Conservation (phyloP, 139 green algal species). For the Chloropicon primus region DNA sequence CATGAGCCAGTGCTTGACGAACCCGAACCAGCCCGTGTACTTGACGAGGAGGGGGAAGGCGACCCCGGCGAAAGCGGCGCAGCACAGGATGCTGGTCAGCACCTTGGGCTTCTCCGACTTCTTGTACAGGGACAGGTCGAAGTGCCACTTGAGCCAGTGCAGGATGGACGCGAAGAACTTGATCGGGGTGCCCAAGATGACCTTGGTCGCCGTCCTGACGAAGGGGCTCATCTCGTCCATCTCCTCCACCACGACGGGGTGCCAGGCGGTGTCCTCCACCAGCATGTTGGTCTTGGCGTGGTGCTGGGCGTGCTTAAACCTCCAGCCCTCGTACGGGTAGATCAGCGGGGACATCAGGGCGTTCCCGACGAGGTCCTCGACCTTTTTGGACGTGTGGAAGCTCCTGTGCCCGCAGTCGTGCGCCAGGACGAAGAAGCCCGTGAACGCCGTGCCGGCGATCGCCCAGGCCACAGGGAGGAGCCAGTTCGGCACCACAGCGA, state of each 20-base stretch:
- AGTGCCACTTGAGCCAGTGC: conserved; percentile 80
- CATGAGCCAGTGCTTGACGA: conserved; percentile 94
- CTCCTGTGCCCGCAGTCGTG: conserved; percentile 88
- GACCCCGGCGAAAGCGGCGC: conserved; percentile 1
- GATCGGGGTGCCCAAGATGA: conserved; percentile 73
- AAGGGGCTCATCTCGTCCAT: conserved; percentile 26
- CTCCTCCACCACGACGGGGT: conserved; percentile 55
- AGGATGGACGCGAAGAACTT: conserved; percentile 79
- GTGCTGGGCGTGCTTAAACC: conserved; percentile 98
- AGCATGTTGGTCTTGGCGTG: conserved; percentile 97
- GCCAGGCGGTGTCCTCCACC: conserved; percentile 60
- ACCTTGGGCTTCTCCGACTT: not conserved
- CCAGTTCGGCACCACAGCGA: conserved; percentile 73
- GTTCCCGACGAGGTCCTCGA: conserved; percentile 94
- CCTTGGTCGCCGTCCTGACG: conserved; percentile 34
- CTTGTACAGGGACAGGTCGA: not conserved
- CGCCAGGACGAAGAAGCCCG: conserved; percentile 85
- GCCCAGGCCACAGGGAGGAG: conserved; percentile 82
- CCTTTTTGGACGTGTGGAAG: conserved; percentile 87
- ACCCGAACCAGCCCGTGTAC: conserved; percentile 46
- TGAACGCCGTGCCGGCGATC: conserved; percentile 78
- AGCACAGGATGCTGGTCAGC: not conserved
- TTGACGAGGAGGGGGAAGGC: conserved; percentile 55
- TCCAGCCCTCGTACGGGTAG: conserved; percentile 95
- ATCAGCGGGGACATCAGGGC: conserved; percentile 83